Percentiles rank a stretch among this genome's conserved stretches.
Evolutionary conservation across 78 protist species (phyloP).

Genomic region (Chrysochromulina tobinii): DNA sequence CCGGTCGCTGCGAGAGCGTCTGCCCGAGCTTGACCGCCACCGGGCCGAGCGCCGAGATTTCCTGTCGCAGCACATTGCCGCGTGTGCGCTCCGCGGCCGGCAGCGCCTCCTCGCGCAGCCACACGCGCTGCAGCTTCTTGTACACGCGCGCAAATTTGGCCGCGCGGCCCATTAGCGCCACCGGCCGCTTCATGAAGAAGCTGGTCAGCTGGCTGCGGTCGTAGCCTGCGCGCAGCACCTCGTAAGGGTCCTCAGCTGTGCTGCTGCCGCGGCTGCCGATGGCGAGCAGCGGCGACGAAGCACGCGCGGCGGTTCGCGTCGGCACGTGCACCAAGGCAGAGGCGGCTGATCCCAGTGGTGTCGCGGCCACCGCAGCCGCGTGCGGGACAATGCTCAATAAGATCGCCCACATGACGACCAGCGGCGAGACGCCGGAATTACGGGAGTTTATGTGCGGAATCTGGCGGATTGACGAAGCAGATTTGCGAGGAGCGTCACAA

Average conservation of each 20-base stretch:
- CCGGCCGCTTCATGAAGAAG: neutral
- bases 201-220: neutral
- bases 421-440: too few relatives aligned
- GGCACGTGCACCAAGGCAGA: too few relatives aligned
- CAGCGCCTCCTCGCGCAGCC: neutral
- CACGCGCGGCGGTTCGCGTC: too few relatives aligned
- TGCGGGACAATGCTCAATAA: too few relatives aligned
- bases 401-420: too few relatives aligned
- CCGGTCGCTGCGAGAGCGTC: conserved; percentile 18
- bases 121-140: neutral
- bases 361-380: too few relatives aligned
- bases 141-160: neutral
- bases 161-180: neutral
- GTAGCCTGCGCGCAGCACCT: neutral
- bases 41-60: neutral
- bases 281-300: too few relatives aligned
- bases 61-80: neutral
- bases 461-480: too few relatives aligned
- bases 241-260: neutral
- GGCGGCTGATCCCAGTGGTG: too few relatives aligned
- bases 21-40: conserved; percentile 22
- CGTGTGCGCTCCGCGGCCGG: neutral
- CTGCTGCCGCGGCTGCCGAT: too few relatives aligned
- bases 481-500: too few relatives aligned
- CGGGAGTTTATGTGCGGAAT: too few relatives aligned